These are phyloP conservation scores for Trypanosoma vivax DNA, from an alignment of 208 protist genomes.

Conservation along the genomic window DNA sequence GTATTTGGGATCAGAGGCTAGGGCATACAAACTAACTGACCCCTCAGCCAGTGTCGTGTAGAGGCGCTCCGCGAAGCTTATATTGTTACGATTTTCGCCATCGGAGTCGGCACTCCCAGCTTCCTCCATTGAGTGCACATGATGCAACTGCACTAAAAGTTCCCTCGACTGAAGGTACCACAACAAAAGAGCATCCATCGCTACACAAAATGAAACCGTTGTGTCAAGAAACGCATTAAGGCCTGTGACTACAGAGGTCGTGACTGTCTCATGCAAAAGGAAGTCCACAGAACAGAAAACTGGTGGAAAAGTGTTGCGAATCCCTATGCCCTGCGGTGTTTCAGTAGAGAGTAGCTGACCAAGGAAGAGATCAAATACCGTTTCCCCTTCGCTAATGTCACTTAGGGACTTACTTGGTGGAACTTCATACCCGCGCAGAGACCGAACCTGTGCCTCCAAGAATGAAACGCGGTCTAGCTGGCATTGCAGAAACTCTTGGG, in stretches of 20 bases:
- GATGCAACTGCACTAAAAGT: conserved; percentile 82
- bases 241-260: conserved; percentile 69
- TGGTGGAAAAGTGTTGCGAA: conserved; percentile 20
- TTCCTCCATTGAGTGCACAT: conserved; percentile 66
- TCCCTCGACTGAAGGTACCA: conserved; percentile 81
- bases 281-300: conserved; percentile 88
- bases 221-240: conserved; percentile 88
- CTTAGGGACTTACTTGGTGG: conserved; percentile 34
- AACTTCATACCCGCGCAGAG: conserved; percentile 74
- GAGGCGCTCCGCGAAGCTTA: conserved; percentile 45
- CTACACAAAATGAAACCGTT: conserved; percentile 74
- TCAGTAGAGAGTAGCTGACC: conserved; percentile 77
- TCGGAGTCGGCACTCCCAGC: conserved; percentile 21
- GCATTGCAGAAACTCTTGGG: conserved; percentile 47
- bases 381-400: conserved; percentile 45
- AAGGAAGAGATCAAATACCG: conserved; percentile 87
- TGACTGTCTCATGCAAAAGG: conserved; percentile 84
- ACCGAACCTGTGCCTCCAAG: conserved; percentile 81
- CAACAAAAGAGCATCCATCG: conserved; percentile 82
- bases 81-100: conserved; percentile 13
- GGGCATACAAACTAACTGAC: conserved; percentile 42
- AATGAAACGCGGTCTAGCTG: conserved; percentile 80
- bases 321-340: conserved; percentile 28
- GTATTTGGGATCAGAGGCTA: conserved; percentile 39
- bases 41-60: conserved; percentile 83